Conservation (phyloP, 2,329 filamentous ascomycete species). For the Fusarium compactum region DNA sequence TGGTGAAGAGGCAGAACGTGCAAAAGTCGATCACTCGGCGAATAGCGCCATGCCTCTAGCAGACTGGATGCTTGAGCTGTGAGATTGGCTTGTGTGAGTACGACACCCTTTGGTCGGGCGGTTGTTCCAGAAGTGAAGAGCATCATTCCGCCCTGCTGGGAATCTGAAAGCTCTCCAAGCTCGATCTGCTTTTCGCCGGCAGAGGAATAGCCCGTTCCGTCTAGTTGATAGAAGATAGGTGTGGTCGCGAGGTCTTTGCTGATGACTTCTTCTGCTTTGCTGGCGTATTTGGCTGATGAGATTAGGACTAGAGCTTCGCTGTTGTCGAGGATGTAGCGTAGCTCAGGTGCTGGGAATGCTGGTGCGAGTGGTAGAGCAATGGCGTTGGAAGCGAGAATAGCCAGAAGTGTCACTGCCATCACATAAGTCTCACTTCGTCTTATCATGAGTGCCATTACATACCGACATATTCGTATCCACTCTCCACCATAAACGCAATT, state of each 20-base stretch:
- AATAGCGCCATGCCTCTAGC: slow-evolving; percentile 88
- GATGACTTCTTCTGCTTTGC: slow-evolving; percentile 80
- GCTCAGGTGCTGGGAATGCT: slow-evolving; percentile 84
- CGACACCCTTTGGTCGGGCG: slow-evolving; percentile 93
- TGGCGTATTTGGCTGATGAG: slow-evolving; percentile 80
- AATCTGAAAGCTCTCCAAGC: slow-evolving; percentile 63
- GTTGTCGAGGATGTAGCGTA: slow-evolving; percentile 92
- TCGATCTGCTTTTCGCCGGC: slow-evolving; percentile 64
- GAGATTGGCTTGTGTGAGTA: slow-evolving; percentile 82
- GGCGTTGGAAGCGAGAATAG: slow-evolving; percentile 84
- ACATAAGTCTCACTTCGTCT: neutral
- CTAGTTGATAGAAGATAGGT: slow-evolving; percentile 73
- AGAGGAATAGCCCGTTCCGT: slow-evolving; percentile 71
- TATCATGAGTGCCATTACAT: slow-evolving; percentile 49
- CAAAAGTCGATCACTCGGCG: slow-evolving; percentile 79
- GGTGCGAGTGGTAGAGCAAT: slow-evolving; percentile 93
- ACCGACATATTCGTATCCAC: slow-evolving; percentile 99
- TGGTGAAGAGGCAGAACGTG: slow-evolving; percentile 95
- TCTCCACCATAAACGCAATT: slow-evolving; percentile 92
- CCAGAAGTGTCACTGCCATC: slow-evolving; percentile 82
- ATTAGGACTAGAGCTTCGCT: slow-evolving; percentile 83
- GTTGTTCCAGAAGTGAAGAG: slow-evolving; percentile 98
- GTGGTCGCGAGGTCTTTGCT: slow-evolving; percentile 70
- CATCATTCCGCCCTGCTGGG: slow-evolving; percentile 83
- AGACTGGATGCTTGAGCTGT: slow-evolving; percentile 86